A percentile compares a stretch with the other conserved stretches of the same genome.
Evolutionary conservation across 2,329 filamentous ascomycete genomes (phyloP).

Genomic region (Pezicula carpinea): DNA sequence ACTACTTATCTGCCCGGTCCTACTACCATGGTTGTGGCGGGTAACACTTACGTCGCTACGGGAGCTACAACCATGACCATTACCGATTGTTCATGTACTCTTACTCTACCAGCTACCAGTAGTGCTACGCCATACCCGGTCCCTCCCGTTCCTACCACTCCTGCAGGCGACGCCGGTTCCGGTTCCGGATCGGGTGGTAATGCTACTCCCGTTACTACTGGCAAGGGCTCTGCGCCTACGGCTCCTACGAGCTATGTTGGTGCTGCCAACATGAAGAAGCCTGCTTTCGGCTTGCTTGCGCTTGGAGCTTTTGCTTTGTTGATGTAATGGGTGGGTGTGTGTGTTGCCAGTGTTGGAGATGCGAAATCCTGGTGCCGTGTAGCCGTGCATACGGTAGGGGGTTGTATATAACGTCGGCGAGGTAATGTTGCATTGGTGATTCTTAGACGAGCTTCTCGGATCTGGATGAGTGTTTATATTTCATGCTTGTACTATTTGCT

Average conservation of each 20-base stretch:
- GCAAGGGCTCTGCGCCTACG: neutral
- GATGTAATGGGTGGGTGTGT: too few species aligned
- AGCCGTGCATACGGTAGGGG: too few species aligned
- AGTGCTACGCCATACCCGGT: neutral
- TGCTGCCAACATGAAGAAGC: neutral
- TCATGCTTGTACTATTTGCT: too few species aligned
- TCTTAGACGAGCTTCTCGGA: too few species aligned
- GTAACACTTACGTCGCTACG: slow-evolving; percentile 2
- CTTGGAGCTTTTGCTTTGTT: neutral
- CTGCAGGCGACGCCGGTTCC: neutral
- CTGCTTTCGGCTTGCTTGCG: neutral
- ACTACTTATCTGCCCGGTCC: neutral
- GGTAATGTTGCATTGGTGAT: too few species aligned
- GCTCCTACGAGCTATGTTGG: neutral
- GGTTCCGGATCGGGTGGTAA: neutral
- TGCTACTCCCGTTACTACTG: neutral
- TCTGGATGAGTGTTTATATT: too few species aligned
- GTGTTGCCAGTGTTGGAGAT: too few species aligned
- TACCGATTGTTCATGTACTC: neutral
- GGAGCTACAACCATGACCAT: neutral
- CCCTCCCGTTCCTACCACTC: neutral
- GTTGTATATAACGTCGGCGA: too few species aligned
- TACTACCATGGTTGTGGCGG: neutral
- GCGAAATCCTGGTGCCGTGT: too few species aligned
- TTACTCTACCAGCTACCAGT: neutral